Evolutionary conservation across 192 early-diverging fungal species (phyloP).

Genomic region (Podila epicladia): DNA sequence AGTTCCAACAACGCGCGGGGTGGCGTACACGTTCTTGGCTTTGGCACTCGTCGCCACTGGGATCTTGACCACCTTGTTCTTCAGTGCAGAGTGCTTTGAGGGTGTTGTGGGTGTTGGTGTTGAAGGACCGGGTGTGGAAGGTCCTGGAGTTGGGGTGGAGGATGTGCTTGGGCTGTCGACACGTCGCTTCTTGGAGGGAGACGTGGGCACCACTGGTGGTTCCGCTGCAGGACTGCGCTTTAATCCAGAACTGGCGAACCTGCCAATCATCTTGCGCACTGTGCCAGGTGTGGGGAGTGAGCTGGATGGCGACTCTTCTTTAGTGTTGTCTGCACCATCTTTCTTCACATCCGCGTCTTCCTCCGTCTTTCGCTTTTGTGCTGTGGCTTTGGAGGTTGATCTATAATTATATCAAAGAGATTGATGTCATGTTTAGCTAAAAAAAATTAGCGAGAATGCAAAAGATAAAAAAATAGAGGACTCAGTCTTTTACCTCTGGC

Average conservation of each 20-base stretch:
- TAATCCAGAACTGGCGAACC: slow-evolving; percentile 30
- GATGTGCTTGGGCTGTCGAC: neutral
- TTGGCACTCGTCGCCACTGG: slow-evolving; percentile 1
- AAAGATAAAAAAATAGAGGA: neutral
- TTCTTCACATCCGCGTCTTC: slow-evolving; percentile 5
- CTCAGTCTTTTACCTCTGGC: neutral
- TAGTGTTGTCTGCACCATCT: neutral
- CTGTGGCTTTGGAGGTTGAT: too few species aligned
- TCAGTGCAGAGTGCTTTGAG: neutral
- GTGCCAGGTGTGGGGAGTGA: slow-evolving; percentile 31
- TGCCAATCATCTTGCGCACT: slow-evolving; percentile 21
- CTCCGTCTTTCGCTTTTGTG: neutral
- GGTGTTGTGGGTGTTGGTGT: neutral
- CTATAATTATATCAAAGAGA: too few species aligned
- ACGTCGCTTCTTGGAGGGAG: slow-evolving; percentile 23
- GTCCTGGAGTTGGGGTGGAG: neutral
- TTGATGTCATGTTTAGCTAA: too few species aligned
- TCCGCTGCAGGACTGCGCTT: neutral
- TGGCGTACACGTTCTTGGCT: slow-evolving; percentile 9
- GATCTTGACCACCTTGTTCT: slow-evolving; percentile 39
- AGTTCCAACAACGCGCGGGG: neutral
- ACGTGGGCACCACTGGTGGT: slow-evolving; percentile 1
- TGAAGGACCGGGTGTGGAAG: neutral
- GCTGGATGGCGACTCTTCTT: neutral
- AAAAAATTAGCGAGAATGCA: too few species aligned